These are phyloP conservation scores for Yamadazyma oceani DNA, from an alignment of 1,139 yeast genomes.

Conservation along the genomic window DNA sequence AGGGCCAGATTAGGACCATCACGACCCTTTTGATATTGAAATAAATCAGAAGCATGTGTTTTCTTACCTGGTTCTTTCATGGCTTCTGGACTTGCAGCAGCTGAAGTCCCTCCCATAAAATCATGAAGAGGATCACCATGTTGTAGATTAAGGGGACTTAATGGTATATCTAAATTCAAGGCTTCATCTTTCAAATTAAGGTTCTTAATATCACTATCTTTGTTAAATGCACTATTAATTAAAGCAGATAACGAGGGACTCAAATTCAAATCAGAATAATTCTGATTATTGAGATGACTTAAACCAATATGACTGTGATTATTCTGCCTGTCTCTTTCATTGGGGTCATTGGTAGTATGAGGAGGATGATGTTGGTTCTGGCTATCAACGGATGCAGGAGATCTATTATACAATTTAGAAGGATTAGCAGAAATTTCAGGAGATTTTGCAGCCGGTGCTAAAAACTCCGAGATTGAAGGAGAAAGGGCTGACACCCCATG, in stretches of 20 bases:
- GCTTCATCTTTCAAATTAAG: slow-evolving; percentile 13
- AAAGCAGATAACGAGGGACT: slow-evolving; percentile 49
- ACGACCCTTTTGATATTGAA: too few species aligned
- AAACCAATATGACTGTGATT: slow-evolving; percentile 4
- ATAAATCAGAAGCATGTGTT: too few species aligned
- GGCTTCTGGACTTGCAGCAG: background rate
- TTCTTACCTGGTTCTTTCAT: too few species aligned
- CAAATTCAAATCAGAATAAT: slow-evolving; percentile 18
- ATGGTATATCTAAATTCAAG: slow-evolving; percentile 22
- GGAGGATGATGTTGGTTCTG: too few species aligned
- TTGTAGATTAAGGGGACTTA: slow-evolving; percentile 34
- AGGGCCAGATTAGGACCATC: too few species aligned
- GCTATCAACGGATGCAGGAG: background rate
- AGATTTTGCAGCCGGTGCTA: slow-evolving; percentile 14
- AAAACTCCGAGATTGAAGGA: slow-evolving; percentile 22
- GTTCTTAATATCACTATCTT: slow-evolving; percentile 21
- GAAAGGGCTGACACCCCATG: slow-evolving; percentile 12
- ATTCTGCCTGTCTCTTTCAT: background rate
- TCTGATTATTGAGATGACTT: slow-evolving; percentile 6
- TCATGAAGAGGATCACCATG: slow-evolving; percentile 13
- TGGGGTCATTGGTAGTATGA: slow-evolving; percentile 3
- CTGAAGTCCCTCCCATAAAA: slow-evolving; percentile 4
- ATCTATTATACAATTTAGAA: background rate
- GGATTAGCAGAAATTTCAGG: slow-evolving; percentile 6
- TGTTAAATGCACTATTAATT: slow-evolving; percentile 44